These are phyloP conservation scores for Artemisia argyi DNA, from an alignment of 129 eudicot genomes.

Conservation along the genomic window DNA sequence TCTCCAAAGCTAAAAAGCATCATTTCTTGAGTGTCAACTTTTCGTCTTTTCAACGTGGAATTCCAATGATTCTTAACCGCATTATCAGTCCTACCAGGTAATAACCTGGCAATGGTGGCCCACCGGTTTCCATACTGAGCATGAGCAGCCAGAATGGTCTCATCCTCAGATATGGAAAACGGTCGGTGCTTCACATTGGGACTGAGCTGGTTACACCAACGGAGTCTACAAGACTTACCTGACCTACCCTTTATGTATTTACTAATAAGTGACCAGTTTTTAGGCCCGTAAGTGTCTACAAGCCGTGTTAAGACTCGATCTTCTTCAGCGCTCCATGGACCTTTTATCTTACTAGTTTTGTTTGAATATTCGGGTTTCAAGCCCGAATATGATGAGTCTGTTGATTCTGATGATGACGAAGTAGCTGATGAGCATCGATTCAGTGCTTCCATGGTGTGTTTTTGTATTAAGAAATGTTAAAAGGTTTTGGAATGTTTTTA, in stretches of 20 bases:
- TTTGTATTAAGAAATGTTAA: not conserved
- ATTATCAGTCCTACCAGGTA: conserved; percentile 81
- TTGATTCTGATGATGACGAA: conserved; percentile 49
- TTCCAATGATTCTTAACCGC: conserved; percentile 94
- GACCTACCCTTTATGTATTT: conserved; percentile 75
- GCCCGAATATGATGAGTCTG: conserved; percentile 41
- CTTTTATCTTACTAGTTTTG: conserved; percentile 53
- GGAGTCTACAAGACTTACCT: conserved; percentile 73
- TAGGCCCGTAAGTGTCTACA: conserved; percentile 61
- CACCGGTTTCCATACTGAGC: conserved; percentile 69
- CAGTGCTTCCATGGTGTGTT: conserved; percentile 43
- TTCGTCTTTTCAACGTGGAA: conserved; percentile 51
- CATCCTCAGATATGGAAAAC: conserved; percentile 63
- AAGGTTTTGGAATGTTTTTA: conserved; percentile 7
- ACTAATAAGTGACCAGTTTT: conserved; percentile 82
- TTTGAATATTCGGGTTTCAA: conserved; percentile 18
- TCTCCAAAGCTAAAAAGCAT: not conserved
- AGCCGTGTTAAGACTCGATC: conserved; percentile 63
- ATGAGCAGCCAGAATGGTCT: conserved; percentile 59
- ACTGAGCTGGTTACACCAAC: conserved; percentile 93
- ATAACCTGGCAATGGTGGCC: conserved; percentile 79
- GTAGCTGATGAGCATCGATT: conserved; percentile 46
- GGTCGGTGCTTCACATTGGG: conserved; percentile 79
- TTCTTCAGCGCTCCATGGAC: conserved; percentile 90
- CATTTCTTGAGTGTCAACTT: not conserved